phyloP scores from a whole-genome alignment of 768 basidiomycete species.

The Vararia minispora region DNA sequence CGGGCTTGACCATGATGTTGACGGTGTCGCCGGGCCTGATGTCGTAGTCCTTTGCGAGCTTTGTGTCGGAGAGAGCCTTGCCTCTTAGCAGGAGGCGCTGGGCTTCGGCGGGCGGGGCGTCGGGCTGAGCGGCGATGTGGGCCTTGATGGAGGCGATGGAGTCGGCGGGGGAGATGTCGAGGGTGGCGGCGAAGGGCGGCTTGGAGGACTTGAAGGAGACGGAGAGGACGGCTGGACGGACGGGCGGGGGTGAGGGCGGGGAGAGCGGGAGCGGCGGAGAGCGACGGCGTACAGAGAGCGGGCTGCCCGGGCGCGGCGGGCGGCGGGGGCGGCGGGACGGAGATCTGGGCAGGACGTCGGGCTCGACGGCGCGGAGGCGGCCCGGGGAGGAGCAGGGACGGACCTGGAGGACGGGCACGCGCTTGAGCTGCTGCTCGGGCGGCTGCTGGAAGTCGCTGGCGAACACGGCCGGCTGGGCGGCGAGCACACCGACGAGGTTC shows the following conservation, averaged over 20 bases:
- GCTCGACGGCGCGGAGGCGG: too few species aligned
- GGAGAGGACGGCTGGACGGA: slow-evolving; percentile 37
- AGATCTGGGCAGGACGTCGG: too few species aligned
- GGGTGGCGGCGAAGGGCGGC: slow-evolving; percentile 64
- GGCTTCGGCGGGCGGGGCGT: slow-evolving; percentile 66
- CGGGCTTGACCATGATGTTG: slow-evolving; percentile 80
- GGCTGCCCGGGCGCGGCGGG: too few species aligned
- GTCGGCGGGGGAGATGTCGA: slow-evolving; percentile 72
- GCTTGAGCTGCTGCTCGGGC: slow-evolving; percentile 51
- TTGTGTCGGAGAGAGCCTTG: slow-evolving; percentile 82
- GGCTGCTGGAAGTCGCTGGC: slow-evolving; percentile 71
- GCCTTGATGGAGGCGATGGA: slow-evolving; percentile 72
- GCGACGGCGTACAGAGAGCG: too few species aligned
- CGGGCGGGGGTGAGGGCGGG: too few species aligned
- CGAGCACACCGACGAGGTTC: slow-evolving; percentile 51
- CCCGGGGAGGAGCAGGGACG: slow-evolving; percentile 19
- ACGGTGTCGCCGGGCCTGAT: slow-evolving; percentile 72
- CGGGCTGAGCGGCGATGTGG: slow-evolving; percentile 52
- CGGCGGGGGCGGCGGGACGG: too few species aligned
- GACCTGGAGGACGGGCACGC: slow-evolving; percentile 60
- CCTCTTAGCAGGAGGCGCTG: slow-evolving; percentile 90
- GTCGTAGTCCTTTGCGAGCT: slow-evolving; percentile 85
- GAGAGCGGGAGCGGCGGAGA: too few species aligned
- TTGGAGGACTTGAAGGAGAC: slow-evolving; percentile 90
- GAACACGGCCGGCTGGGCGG: slow-evolving; percentile 57